Percentiles rank a stretch among this genome's conserved stretches.
Evolutionary conservation across 2,329 filamentous ascomycete genomes (phyloP).

Genomic region (Aspergillus sp.): DNA sequence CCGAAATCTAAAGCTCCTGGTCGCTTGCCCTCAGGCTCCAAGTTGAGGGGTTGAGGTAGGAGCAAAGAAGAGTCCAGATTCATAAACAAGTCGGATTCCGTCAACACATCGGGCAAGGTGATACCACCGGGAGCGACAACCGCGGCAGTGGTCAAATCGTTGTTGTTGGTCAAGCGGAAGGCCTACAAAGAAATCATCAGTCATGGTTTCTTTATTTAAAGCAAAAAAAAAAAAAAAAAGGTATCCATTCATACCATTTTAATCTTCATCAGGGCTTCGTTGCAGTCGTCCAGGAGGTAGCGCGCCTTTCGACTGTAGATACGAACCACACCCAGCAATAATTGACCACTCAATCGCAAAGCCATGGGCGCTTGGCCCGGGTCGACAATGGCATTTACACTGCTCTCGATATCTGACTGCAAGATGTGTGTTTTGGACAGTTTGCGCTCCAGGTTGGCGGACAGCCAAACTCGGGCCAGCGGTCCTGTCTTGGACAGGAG

Average conservation of each 20-base stretch:
- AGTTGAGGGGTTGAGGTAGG: conserved; percentile 61
- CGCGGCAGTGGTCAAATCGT: conserved; percentile 74
- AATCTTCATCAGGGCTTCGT: conserved; percentile 94
- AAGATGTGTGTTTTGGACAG: conserved; percentile 94
- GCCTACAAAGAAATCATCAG: conserved; percentile 50
- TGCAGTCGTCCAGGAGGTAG: conserved; percentile 94
- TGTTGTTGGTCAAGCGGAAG: conserved; percentile 88
- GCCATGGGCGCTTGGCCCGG: conserved; percentile 92
- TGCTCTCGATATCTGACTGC: conserved; percentile 89
- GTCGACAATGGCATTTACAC: conserved; percentile 90
- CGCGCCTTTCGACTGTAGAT: conserved; percentile 97
- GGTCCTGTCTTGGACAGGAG: conserved; percentile 95
- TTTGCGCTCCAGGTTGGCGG: conserved; percentile 96
- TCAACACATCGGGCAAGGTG: conserved; percentile 85
- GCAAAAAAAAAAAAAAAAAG: too few relatives aligned
- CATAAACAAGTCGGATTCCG: conserved; percentile 84
- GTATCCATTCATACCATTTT: conserved; percentile 67
- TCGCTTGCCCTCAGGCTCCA: conserved; percentile 31
- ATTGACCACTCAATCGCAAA: conserved; percentile 83
- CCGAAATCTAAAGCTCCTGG: conserved; percentile 47
- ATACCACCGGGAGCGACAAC: conserved; percentile 75
- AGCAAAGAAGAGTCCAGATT: conserved; percentile 77
- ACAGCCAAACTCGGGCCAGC: conserved; percentile 94
- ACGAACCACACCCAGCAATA: conserved; percentile 88
- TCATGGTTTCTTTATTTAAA: not conserved